Percentiles rank a stretch among this genome's conserved stretches.
Evolutionary conservation across 805 yeast species (phyloP).

Genomic region (Metschnikowia rubicola): DNA sequence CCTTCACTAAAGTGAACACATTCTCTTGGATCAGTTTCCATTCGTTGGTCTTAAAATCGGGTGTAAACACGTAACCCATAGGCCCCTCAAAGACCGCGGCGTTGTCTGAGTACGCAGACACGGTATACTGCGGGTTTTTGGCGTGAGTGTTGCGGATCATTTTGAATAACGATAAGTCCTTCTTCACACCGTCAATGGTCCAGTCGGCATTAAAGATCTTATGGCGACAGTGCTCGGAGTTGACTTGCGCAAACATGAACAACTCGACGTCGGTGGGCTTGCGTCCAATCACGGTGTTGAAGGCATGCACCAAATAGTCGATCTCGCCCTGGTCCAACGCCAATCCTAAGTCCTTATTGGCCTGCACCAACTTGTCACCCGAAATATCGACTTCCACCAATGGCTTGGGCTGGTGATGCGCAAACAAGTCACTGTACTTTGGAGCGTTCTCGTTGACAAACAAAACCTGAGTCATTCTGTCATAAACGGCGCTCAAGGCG

Average conservation of each 20-base stretch:
- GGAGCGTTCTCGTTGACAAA: conserved; percentile 60
- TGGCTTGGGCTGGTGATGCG: conserved; percentile 78
- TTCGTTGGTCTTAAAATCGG: conserved; percentile 64
- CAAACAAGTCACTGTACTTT: conserved; percentile 64
- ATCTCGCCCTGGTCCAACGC: conserved; percentile 96
- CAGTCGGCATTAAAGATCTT: conserved; percentile 98
- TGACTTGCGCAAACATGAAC: conserved; percentile 99
- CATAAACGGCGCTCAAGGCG: conserved; percentile 70
- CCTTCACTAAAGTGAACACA: conserved; percentile 89
- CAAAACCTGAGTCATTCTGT: conserved; percentile 88
- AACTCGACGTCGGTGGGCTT: conserved; percentile 97
- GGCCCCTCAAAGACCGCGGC: conserved; percentile 94
- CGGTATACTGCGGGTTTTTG: conserved; percentile 72
- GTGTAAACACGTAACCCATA: conserved; percentile 72
- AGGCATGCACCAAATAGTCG: conserved; percentile 79
- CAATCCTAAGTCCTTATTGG: conserved; percentile 81
- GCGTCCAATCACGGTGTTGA: conserved; percentile 69
- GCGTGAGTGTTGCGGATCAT: conserved; percentile 95
- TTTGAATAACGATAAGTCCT: conserved; percentile 75
- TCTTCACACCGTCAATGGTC: conserved; percentile 83
- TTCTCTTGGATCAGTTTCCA: conserved; percentile 76
- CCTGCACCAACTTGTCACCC: conserved; percentile 60
- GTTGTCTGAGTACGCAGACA: conserved; percentile 94
- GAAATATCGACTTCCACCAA: conserved; percentile 69
- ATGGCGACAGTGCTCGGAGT: conserved; percentile 99